Evolutionary conservation across 2,329 filamentous ascomycete species (phyloP), one percentile per base, ranked within the genome.

Genomic region (Exophiala mesophila): DNA sequence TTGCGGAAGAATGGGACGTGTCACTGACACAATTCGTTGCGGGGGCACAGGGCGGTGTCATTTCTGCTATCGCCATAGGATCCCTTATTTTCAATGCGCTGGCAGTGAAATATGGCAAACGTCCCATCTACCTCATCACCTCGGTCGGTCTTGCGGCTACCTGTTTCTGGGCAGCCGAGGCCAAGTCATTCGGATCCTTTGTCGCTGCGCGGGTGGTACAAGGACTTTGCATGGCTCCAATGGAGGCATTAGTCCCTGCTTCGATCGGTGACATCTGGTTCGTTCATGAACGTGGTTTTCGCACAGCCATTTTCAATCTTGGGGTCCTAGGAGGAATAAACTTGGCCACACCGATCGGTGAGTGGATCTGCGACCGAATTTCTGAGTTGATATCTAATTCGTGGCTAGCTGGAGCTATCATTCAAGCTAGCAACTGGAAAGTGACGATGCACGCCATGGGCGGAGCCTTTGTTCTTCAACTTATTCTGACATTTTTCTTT

Each of bases 191-290:
- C 31, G 23, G 33, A 9, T 43, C 45, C 5, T 31, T 53, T 5
- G 41, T 51, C 6, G 50, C 45, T n/a, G 40, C 48, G 5, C 28
- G 50, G 12, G 49, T 46, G 8, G 12, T 53, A 8, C 45, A 49
- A 51, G 17, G 41, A 49, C 28, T 49, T 48, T 49, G 66, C 62
- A 40, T 66, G 63, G 62, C 63, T 4, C 63, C 63, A 0, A 57
- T 66, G 50, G 64, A 67, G 36, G 63, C 63, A 1, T 53, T 68
- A 10, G 57, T 69, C 12, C 61, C 60, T 1, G 64, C 65, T 7
- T 64, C 63, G 0, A 67, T 69, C 47, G 59, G 59, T 2, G 66
- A 69, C 55, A 57, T 69, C 15, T 69, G 63, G 59, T 68, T 65
- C 40, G 63, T 68, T n/a, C 66, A 69, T 49, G 65, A 69, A 45